Percentiles rank a stretch among this genome's conserved stretches.
Conservation (phyloP, 768 basidiomycete species). For the Mycena indigotica region DNA sequence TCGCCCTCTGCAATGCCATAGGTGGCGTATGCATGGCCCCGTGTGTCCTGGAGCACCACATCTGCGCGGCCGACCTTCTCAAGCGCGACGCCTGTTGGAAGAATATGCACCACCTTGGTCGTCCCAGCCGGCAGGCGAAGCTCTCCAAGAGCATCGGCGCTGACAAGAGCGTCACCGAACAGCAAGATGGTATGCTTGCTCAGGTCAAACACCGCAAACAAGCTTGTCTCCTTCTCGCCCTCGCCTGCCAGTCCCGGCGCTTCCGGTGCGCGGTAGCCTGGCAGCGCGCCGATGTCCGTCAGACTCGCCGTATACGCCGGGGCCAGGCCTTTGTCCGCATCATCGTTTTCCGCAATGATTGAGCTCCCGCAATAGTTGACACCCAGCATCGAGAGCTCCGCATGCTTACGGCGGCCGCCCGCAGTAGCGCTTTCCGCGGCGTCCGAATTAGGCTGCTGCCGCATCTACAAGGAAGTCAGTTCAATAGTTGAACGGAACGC, state of each 20-base stretch:
- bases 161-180: slow-evolving; percentile 21
- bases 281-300: slow-evolving; percentile 28
- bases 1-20: slow-evolving; percentile 5
- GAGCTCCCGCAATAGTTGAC: slow-evolving; percentile 47
- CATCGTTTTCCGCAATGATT: slow-evolving; percentile 29
- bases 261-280: slow-evolving; percentile 38
- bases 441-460: slow-evolving; percentile 3
- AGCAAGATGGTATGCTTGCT: slow-evolving; percentile 34
- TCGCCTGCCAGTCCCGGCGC: slow-evolving; percentile 28
- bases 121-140: not conserved
- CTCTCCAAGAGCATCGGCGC: not conserved
- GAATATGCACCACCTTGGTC: not conserved
- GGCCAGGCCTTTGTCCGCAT: not conserved
- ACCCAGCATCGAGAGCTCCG: slow-evolving; percentile 41
- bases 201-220: slow-evolving; percentile 33
- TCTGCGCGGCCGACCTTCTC: not conserved
- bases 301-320: not conserved
- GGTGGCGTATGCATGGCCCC: slow-evolving; percentile 18
- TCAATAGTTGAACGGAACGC: not conserved
- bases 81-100: not conserved
- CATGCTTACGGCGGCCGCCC: slow-evolving; percentile 17
- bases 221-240: slow-evolving; percentile 5
- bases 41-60: slow-evolving; percentile 14
- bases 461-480: not conserved
- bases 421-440: slow-evolving; percentile 18